Conservation (phyloP, 2,329 filamentous ascomycete genomes). For the Penicillium olsonii region DNA sequence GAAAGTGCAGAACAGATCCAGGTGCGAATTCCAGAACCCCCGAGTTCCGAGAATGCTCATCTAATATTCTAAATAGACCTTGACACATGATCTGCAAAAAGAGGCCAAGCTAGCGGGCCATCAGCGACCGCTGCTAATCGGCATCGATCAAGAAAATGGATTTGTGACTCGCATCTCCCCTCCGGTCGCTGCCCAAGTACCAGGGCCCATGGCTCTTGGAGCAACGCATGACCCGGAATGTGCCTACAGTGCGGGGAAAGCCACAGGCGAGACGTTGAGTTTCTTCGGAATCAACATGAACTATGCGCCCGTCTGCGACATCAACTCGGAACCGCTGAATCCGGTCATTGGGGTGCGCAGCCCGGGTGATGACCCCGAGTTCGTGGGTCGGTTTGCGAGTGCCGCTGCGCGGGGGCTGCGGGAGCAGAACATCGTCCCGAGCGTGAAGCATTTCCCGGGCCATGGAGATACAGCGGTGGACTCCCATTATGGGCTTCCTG, state of each 20-base stretch:
- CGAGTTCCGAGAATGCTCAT: neutral
- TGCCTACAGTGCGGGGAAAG: conserved; percentile 38
- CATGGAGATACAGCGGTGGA: conserved; percentile 49
- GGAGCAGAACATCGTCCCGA: conserved; percentile 43
- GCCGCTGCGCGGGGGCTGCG: conserved; percentile 41
- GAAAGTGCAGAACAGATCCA: conserved; percentile 41
- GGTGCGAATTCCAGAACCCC: conserved; percentile 14
- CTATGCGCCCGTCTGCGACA: conserved; percentile 48
- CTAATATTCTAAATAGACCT: conserved; percentile 22
- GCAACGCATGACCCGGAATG: conserved; percentile 40
- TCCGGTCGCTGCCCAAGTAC: conserved; percentile 43
- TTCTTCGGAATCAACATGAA: conserved; percentile 50
- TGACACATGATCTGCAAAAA: conserved; percentile 40
- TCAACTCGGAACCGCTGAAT: conserved; percentile 48
- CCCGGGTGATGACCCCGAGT: conserved; percentile 44
- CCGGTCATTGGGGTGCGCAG: conserved; percentile 48
- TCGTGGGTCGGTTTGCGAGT: conserved; percentile 45
- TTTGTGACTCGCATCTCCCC: conserved; percentile 46
- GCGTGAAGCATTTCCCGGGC: conserved; percentile 50
- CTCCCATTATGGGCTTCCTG: conserved; percentile 46
- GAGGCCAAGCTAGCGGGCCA: conserved; percentile 43
- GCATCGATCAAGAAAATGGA: conserved; percentile 50
- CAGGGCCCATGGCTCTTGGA: conserved; percentile 48
- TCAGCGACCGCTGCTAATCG: conserved; percentile 45
- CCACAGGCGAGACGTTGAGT: conserved; percentile 42